Evolutionary conservation across 2,329 filamentous ascomycete genomes (phyloP).

Genomic region (Fusarium nygamai): DNA sequence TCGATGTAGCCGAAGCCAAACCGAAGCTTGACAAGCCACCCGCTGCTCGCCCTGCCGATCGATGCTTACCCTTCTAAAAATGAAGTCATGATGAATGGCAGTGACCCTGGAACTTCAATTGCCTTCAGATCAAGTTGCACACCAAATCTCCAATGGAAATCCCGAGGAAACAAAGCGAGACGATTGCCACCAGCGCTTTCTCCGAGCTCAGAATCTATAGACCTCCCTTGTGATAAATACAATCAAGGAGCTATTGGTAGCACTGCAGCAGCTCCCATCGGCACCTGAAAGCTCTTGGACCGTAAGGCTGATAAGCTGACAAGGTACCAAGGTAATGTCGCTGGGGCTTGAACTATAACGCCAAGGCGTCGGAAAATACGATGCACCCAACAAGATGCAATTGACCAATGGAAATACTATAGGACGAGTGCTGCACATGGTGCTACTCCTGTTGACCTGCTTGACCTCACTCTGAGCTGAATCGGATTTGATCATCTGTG

Average conservation of each 20-base stretch:
- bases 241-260: not conserved
- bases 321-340: not conserved
- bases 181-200: not conserved
- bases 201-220: not conserved
- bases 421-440: not conserved
- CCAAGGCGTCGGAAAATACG: constrained; percentile 14
- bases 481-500: no score
- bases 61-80: not conserved
- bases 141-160: not conserved
- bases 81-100: constrained; percentile 8
- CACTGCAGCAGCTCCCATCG: not conserved
- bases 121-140: not conserved
- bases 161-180: not conserved
- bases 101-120: not conserved
- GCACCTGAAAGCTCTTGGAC: not conserved
- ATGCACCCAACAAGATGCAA: not conserved
- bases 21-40: constrained; percentile 1
- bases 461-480: no score
- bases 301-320: not conserved
- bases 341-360: not conserved
- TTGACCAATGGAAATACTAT: not conserved
- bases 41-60: constrained; percentile 6
- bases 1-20: not conserved
- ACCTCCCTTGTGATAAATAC: not conserved
- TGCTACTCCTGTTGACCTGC: not conserved